Evolutionary conservation across 805 yeast genomes (phyloP), one percentile per base, ranked within the genome.

Genomic region (Wickerhamomyces subpelliculosus): DNA sequence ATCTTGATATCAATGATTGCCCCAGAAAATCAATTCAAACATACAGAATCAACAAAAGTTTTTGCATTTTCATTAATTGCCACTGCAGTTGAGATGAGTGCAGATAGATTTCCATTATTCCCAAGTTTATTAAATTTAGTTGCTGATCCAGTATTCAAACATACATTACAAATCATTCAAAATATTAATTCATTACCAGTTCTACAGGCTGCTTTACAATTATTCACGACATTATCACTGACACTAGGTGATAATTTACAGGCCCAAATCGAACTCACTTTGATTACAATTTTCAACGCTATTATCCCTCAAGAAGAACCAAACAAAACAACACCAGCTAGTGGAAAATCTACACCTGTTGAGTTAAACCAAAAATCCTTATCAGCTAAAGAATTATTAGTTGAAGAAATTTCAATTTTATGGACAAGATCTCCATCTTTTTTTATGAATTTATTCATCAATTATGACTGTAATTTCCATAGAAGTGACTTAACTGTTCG

Each of bases 381-480:
- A 20, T 41, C 64, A n/a, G 62, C 80, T 2, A 82, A 90, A 47
- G 98, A 93, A 55, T 68, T 85, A 42, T 68, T 93, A 47, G 73
- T 89, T 30, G 98, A 93, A 60, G 79, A 89, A 11, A 62, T 90
- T 2, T 84, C 96, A 4, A 77, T 82, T 34, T 61, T 84, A 22
- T 84, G 94, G 95, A 73, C 81, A 5, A 72, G 95, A 41, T 76
- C 85, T 0, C 90, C 96, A 2, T 64, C 73, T 4, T 80, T 86
- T 40, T 87, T 88, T 57, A 75, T 87, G 12, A 73, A 78, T 32
- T 58, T 89, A 26, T 93, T 84, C 56, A 79, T 84, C 39, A 80
- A 80, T 40, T 93, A 79, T 57, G 98, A 93, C 58, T 90, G 97
- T 60, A 90, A 87, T 54, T 79, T 87, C 46, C 95, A 87, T 43